Conservation (phyloP, 495 filamentous ascomycete genomes). For the Diplogelasinospora grovesii region DNA sequence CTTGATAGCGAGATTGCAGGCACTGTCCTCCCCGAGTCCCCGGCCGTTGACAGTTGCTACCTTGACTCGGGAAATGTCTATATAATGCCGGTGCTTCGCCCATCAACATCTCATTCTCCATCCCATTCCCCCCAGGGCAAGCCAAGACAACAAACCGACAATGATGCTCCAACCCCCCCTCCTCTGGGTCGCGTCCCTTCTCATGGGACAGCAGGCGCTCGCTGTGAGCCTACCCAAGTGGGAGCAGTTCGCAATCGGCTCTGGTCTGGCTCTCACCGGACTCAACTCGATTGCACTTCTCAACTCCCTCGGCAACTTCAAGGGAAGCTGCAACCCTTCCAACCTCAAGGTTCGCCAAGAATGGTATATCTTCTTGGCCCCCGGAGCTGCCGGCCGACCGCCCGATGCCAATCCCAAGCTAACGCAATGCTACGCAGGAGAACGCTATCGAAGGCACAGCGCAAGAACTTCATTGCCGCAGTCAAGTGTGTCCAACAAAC, state of each 20-base stretch:
- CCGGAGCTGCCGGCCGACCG: too few relatives aligned
- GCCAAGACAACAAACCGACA: background rate
- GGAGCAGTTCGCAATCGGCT: conserved; percentile 17
- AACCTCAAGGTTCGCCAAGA: conserved; percentile 21
- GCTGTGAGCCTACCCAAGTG: conserved; percentile 11
- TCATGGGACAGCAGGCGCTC: conserved; percentile 1
- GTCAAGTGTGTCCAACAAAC: conserved; percentile 54
- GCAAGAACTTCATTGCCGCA: conserved; percentile 53
- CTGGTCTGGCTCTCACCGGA: conserved; percentile 12
- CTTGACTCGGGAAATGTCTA: background rate
- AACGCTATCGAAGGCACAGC: conserved; percentile 38
- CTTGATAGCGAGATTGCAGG: too few relatives aligned
- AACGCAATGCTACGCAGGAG: too few relatives aligned
- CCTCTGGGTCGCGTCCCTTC: conserved; percentile 6
- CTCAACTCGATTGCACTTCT: conserved; percentile 16
- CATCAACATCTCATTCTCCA: background rate
- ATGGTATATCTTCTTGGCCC: too few relatives aligned
- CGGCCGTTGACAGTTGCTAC: background rate
- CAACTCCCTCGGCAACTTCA: conserved; percentile 12
- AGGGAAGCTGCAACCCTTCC: conserved; percentile 9
- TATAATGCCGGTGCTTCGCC: background rate
- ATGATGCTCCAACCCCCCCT: background rate
- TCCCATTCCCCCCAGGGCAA: background rate
- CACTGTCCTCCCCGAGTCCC: background rate
- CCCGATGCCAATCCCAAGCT: too few relatives aligned